Conservation (phyloP, 495 filamentous ascomycete genomes). For the Bacidia gigantensis region DNA sequence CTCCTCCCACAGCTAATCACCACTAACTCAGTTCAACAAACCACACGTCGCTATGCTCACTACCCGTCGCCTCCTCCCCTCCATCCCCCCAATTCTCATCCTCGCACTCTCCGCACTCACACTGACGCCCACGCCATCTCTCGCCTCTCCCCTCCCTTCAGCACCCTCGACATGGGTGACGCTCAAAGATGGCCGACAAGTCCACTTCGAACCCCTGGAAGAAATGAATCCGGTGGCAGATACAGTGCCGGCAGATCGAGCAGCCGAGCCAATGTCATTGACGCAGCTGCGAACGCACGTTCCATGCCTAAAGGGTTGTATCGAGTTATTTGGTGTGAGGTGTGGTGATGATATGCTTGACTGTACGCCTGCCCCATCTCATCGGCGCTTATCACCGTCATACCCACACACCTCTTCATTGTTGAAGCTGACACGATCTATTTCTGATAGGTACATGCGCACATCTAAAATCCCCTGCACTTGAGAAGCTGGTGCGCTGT, state of each 20-base stretch:
- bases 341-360: not conserved
- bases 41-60: too few species aligned
- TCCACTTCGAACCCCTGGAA: not conserved
- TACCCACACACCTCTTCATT: not conserved
- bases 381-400: not conserved
- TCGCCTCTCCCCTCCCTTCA: not conserved
- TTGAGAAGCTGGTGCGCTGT: constrained; percentile 4
- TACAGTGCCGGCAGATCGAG: not conserved
- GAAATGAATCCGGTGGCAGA: not conserved
- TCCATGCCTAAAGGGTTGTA: not conserved
- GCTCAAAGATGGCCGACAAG: not conserved
- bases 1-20: too few species aligned
- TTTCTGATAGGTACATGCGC: not conserved
- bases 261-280: not conserved
- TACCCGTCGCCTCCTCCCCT: not conserved
- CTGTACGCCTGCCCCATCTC: not conserved
- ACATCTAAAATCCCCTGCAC: not conserved
- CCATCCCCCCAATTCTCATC: not conserved
- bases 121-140: not conserved
- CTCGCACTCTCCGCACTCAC: not conserved
- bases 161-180: not conserved
- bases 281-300: not conserved
- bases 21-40: too few species aligned
- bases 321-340: not conserved
- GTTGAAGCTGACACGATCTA: not conserved